These are phyloP conservation scores for Escallonia herrerae DNA, from an alignment of 129 eudicot species.

Conservation along the genomic window DNA sequence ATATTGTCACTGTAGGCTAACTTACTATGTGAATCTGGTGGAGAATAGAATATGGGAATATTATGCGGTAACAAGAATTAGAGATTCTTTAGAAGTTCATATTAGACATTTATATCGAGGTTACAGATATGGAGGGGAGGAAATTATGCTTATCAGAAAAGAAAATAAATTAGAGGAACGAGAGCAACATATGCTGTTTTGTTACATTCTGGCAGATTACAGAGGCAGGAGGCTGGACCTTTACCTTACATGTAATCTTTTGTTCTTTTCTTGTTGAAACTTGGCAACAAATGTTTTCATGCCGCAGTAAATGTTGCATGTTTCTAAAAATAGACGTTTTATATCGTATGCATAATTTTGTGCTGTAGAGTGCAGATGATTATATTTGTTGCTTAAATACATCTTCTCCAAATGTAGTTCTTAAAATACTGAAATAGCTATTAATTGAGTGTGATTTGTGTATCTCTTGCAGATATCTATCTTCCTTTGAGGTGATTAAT, in stretches of 20 bases:
- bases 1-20: too few species aligned
- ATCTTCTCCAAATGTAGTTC: not conserved
- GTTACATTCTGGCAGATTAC: too few species aligned
- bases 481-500: conserved; percentile 4
- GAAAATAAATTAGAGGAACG: too few species aligned
- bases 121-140: too few species aligned
- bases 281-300: not conserved
- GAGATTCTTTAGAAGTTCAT: too few species aligned
- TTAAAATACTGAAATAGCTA: not conserved
- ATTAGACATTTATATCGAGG: too few species aligned
- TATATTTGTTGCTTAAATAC: not conserved
- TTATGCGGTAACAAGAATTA: too few species aligned
- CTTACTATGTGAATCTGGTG: too few species aligned
- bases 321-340: not conserved
- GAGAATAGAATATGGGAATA: too few species aligned
- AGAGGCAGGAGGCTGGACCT: too few species aligned
- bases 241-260: not conserved
- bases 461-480: conserved; percentile 4
- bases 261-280: not conserved
- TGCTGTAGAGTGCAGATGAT: not conserved
- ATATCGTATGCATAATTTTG: not conserved
- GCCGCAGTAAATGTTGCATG: not conserved
- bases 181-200: too few species aligned
- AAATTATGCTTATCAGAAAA: too few species aligned
- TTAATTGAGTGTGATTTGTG: not conserved